A percentile compares a stretch with the other conserved stretches of the same genome.
Evolutionary conservation across 1,284 basidiomycete species (phyloP).

Genomic region (Exobasidium cylindrosporum): DNA sequence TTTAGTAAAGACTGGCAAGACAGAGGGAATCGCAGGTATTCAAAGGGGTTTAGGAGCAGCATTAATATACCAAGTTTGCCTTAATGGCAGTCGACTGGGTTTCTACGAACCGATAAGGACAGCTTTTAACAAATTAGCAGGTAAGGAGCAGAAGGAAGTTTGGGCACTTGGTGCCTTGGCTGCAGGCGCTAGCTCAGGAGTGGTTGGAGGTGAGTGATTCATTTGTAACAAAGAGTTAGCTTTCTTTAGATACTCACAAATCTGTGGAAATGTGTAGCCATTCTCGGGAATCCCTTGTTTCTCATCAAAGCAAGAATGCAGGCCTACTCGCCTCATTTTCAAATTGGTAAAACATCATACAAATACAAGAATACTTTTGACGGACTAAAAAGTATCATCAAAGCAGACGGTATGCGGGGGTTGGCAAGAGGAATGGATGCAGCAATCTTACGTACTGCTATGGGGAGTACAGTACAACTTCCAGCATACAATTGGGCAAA

Average conservation of each 20-base stretch:
- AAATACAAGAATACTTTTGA: slow-evolving; percentile 79
- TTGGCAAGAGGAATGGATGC: slow-evolving; percentile 87
- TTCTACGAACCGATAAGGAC: slow-evolving; percentile 92
- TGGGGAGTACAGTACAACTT: slow-evolving; percentile 92
- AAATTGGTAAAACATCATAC: slow-evolving; percentile 93
- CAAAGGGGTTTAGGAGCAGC: slow-evolving; percentile 88
- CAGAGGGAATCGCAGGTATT: slow-evolving; percentile 84
- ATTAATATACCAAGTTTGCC: slow-evolving; percentile 66
- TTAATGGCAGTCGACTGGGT: slow-evolving; percentile 91
- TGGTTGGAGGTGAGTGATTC: slow-evolving; percentile 64
- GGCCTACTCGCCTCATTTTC: slow-evolving; percentile 67
- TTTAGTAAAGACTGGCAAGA: slow-evolving; percentile 79
- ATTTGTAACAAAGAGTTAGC: slow-evolving; percentile 1
- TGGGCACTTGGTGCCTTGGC: slow-evolving; percentile 59
- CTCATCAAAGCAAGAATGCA: slow-evolving; percentile 97
- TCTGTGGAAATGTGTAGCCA: slow-evolving; percentile 60
- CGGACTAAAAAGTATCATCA: slow-evolving; percentile 75
- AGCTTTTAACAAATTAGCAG: slow-evolving; percentile 68
- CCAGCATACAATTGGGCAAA: slow-evolving; percentile 85
- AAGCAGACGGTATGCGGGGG: slow-evolving; percentile 73
- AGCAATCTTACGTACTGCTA: slow-evolving; percentile 85
- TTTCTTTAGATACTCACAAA: not conserved
- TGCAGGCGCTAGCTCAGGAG: slow-evolving; percentile 83
- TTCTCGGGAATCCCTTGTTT: slow-evolving; percentile 89
- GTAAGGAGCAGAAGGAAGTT: slow-evolving; percentile 68